Evolutionary conservation across 331 rosid species (phyloP), one percentile per base, ranked within the genome.

Genomic region (Saraca asoca): DNA sequence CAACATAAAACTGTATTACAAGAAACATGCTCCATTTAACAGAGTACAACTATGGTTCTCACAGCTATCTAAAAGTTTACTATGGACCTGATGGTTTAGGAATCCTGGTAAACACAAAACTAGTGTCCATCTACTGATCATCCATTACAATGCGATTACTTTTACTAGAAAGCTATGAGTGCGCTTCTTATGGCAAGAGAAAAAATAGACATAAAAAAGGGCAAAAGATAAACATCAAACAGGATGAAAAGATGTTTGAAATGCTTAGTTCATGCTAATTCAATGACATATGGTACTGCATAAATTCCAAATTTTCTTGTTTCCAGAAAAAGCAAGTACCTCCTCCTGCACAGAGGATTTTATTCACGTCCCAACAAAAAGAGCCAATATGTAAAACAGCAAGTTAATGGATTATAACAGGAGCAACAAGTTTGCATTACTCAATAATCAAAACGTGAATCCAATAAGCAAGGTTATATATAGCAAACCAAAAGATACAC

Each of bases 81-180:
- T 24, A 24, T 1, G 35, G 57, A 46, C 11, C 46, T 16, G 69
- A 37, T 38, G 45, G 59, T 35, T 7, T 34, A 16, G 16, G n/a
- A 10, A 35, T n/a, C 13, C 16, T 44, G 59, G 33, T 29, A 41
- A 64, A 64, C 58, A 55, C 42, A 34, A 24, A 51, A 64, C 56
- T 48, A 43, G 58, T 42, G 51, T 43, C 54, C 38, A 64, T 33
- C 12, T 16, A 41, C 56, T 49, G 56, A 16, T 46, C n/a, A 42
- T 62, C 54, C 7, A 49, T 50, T 62, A 35, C 60, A 69, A 59
- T 7, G 48, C 35, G 19, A 38, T 19, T 31, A 58, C 34, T 62
- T 31, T 51, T 45, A 51, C 74, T 18, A 53, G 38, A 63, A 29
- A 51, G 55, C 48, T 24, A 58, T 12, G 10, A 44, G 70, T 58